Evolutionary conservation across 768 basidiomycete species (phyloP).

Genomic region (Tricholoma saponaceum): DNA sequence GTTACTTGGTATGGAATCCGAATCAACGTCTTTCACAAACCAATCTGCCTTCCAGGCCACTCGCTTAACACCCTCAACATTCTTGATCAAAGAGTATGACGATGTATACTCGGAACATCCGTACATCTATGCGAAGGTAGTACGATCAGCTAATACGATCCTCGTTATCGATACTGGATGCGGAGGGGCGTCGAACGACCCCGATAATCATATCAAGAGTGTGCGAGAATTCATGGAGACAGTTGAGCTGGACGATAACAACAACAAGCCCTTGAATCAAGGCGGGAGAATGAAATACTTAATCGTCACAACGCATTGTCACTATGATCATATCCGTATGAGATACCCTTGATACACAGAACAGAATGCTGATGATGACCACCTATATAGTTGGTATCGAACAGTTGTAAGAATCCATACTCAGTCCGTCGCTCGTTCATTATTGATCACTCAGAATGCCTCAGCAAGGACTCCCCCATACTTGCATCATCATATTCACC

Average conservation of each 20-base stretch:
- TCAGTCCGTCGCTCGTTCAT: background rate
- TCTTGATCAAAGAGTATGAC: slow-evolving; percentile 46
- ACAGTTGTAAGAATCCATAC: slow-evolving; percentile 33
- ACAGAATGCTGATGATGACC: background rate
- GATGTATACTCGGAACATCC: slow-evolving; percentile 50
- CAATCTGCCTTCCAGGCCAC: slow-evolving; percentile 24
- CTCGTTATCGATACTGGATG: slow-evolving; percentile 55
- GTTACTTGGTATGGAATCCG: background rate
- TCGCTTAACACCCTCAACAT: slow-evolving; percentile 26
- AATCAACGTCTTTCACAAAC: background rate
- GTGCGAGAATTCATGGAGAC: slow-evolving; percentile 49
- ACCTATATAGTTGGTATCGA: slow-evolving; percentile 40
- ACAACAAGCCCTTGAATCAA: slow-evolving; percentile 38
- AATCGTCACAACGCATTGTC: slow-evolving; percentile 49
- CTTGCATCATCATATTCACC: slow-evolving; percentile 46
- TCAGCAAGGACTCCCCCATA: slow-evolving; percentile 39
- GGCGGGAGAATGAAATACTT: slow-evolving; percentile 38
- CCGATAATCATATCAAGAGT: slow-evolving; percentile 35
- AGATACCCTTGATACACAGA: slow-evolving; percentile 5
- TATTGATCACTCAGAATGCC: background rate
- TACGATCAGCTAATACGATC: slow-evolving; percentile 34
- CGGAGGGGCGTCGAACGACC: slow-evolving; percentile 41
- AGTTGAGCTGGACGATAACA: slow-evolving; percentile 38
- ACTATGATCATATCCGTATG: slow-evolving; percentile 58
- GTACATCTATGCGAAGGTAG: slow-evolving; percentile 49